These are phyloP conservation scores for Cotoneaster glaucophyllus DNA, from an alignment of 306 rosid species.

Conservation along the genomic window DNA sequence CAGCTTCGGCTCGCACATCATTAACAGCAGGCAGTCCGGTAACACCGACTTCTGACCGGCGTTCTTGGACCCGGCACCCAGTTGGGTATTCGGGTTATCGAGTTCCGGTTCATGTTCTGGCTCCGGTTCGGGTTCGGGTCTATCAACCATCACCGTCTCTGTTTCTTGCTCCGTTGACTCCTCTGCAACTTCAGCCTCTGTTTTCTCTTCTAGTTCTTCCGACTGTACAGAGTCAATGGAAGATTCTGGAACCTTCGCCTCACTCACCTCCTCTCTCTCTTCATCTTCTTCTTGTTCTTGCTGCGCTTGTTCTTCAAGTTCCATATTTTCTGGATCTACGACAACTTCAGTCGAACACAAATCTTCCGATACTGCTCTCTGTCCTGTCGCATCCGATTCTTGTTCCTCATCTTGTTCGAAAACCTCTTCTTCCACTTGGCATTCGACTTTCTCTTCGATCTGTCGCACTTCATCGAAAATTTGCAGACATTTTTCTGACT, in stretches of 20 bases:
- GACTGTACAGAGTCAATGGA: neutral
- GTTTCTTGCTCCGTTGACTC: constrained; percentile 7
- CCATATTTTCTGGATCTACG: constrained; percentile 29
- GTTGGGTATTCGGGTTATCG: neutral
- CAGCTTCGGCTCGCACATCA: constrained; percentile 98
- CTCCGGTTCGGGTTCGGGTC: constrained; percentile 13
- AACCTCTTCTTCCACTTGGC: neutral
- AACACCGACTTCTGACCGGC: constrained; percentile 25
- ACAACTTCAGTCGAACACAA: constrained; percentile 5
- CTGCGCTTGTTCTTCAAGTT: constrained; percentile 20
- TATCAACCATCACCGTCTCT: constrained; percentile 16
- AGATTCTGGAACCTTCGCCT: constrained; percentile 11
- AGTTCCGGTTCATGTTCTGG: neutral
- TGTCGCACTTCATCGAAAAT: neutral
- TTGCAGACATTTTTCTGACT: constrained; percentile 6
- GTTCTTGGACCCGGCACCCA: constrained; percentile 3
- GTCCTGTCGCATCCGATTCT: neutral
- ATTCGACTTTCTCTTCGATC: neutral
- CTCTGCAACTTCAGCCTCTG: neutral
- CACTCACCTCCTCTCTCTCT: neutral
- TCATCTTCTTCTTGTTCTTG: neutral
- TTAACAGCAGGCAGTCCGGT: constrained; percentile 81
- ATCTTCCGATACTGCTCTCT: constrained; percentile 11
- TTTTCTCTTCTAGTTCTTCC: constrained; percentile 13
- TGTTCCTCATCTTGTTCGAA: neutral